Percentiles rank a stretch among this genome's conserved stretches.
These are phyloP conservation scores for Psophocarpus tetragonolobus DNA, from an alignment of 306 rosid genomes.

Conservation along the genomic window DNA sequence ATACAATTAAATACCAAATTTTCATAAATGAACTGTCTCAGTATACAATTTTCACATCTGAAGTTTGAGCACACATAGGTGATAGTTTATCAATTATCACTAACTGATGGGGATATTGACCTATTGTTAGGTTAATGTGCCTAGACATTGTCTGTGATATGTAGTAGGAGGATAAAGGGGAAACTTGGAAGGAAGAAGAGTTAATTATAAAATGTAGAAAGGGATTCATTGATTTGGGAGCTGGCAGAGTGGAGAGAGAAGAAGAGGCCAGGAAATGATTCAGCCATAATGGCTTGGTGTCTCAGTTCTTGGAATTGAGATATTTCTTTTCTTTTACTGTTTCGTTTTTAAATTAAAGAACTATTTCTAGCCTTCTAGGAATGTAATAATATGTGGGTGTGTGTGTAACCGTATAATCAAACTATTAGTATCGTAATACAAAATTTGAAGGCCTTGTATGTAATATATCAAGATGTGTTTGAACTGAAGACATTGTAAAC, in stretches of 20 bases:
- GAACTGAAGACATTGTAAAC: neutral
- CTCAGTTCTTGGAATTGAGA: neutral
- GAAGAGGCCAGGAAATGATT: neutral
- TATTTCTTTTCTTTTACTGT: neutral
- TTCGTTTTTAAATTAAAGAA: neutral
- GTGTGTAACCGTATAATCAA: neutral
- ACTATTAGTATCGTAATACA: neutral
- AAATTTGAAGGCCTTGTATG: slow-evolving; percentile 1
- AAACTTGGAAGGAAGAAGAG: neutral
- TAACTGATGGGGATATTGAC: neutral
- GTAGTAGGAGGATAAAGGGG: neutral
- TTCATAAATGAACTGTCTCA: neutral
- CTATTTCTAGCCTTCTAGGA: neutral
- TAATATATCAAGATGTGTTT: neutral
- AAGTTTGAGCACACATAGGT: neutral
- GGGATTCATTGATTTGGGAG: neutral
- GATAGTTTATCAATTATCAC: neutral
- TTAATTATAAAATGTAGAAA: neutral
- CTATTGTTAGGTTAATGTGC: neutral
- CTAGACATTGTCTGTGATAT: neutral
- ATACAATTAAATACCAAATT: neutral
- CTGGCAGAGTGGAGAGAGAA: neutral
- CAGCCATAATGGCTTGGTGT: neutral
- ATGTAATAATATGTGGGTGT: neutral
- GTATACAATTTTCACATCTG: neutral